phyloP scores from a whole-genome alignment of 257 asterid species.

The Ballota nigra region DNA sequence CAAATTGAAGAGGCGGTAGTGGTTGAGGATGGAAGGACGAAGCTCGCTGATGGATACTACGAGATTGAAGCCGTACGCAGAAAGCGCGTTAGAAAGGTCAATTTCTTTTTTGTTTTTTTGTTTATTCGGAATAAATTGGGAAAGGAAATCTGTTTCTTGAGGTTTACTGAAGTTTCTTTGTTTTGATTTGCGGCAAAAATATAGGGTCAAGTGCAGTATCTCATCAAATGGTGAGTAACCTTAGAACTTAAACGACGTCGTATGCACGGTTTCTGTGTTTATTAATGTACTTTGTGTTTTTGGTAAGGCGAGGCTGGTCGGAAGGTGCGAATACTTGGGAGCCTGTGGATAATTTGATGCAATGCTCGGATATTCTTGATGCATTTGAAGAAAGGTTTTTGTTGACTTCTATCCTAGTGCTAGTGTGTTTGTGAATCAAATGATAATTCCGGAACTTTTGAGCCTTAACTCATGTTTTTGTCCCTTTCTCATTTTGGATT shows the following conservation, averaged over 20 bases:
- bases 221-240: conserved; percentile 71
- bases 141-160: neutral
- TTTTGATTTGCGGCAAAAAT: conserved; percentile 30
- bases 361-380: conserved; percentile 65
- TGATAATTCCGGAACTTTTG: conserved; percentile 9
- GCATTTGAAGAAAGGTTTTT: conserved; percentile 78
- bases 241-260: neutral
- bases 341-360: conserved; percentile 67
- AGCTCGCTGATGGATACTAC: conserved; percentile 57
- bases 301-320: conserved; percentile 89
- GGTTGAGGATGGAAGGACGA: conserved; percentile 37
- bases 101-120: neutral
- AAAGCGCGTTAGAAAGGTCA: conserved; percentile 55
- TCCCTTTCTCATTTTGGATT: conserved; percentile 20
- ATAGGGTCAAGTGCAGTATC: conserved; percentile 83
- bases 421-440: conserved; percentile 13
- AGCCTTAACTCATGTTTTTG: conserved; percentile 18
- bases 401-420: conserved; percentile 18
- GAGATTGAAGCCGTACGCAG: conserved; percentile 60
- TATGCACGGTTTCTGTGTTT: neutral
- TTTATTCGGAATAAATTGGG: neutral
- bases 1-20: conserved; percentile 24
- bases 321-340: conserved; percentile 94
- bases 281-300: conserved; percentile 26
- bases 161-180: conserved; percentile 26